A percentile compares a stretch with the other conserved stretches of the same genome.
phyloP scores from a whole-genome alignment of 495 filamentous ascomycete species.

The Penicillium macrosclerotiorum region DNA sequence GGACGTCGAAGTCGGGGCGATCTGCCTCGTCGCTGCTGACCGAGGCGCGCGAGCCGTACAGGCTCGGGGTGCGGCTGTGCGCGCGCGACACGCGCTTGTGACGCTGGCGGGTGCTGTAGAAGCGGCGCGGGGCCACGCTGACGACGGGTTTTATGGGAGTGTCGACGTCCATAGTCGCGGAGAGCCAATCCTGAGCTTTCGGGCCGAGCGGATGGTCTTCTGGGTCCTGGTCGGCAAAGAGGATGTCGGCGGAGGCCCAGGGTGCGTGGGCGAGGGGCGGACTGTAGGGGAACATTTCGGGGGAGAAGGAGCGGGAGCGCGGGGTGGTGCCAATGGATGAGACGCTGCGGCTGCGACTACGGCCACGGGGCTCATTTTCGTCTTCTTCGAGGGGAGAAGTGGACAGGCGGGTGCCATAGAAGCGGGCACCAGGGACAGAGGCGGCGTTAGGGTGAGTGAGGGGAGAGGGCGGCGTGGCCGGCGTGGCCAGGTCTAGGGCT shows the following conservation, averaged over 20 bases:
- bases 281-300: conserved; percentile 20
- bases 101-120: conserved; percentile 15
- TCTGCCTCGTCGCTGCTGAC: too few species aligned
- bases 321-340: background rate
- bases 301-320: conserved; percentile 17
- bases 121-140: conserved; percentile 12
- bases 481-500: background rate
- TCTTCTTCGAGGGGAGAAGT: conserved; percentile 5
- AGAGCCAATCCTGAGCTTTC: conserved; percentile 16
- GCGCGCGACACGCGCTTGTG: too few species aligned
- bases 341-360: conserved; percentile 9
- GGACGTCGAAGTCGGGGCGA: too few species aligned
- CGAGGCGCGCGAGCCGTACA: conserved; percentile 1
- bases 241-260: conserved; percentile 4
- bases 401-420: conserved; percentile 18
- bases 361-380: background rate
- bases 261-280: conserved; percentile 13
- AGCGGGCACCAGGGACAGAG: conserved; percentile 6
- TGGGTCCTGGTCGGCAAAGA: conserved; percentile 1
- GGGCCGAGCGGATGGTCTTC: conserved; percentile 4
- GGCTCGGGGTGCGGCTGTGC: conserved; percentile 1
- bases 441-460: conserved; percentile 1
- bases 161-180: conserved; percentile 11
- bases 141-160: too few species aligned
- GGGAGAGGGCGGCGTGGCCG: conserved; percentile 2